These are phyloP conservation scores for Pichia sp. DNA, from an alignment of 1,139 yeast species.

Conservation along the genomic window DNA sequence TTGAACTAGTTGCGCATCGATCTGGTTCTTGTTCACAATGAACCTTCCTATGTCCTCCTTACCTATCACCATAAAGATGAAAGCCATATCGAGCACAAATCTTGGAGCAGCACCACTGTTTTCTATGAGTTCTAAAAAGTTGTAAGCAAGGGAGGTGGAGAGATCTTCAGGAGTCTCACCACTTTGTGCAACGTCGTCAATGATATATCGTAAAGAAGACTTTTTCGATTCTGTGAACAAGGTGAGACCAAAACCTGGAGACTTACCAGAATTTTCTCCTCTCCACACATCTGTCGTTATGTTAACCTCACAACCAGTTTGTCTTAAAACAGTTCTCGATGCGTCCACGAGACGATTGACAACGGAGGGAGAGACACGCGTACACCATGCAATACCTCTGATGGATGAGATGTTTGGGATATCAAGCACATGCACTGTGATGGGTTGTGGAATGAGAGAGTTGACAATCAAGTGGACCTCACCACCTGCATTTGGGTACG, in stretches of 20 bases:
- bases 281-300: constrained; percentile 96
- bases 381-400: constrained; percentile 92
- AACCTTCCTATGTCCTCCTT: constrained; percentile 94
- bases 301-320: constrained; percentile 83
- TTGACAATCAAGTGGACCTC: constrained; percentile 85
- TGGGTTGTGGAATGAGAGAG: constrained; percentile 75
- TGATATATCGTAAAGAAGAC: constrained; percentile 71
- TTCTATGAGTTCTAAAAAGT: constrained; percentile 67
- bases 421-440: constrained; percentile 80
- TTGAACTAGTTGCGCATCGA: constrained; percentile 62
- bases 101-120: constrained; percentile 70
- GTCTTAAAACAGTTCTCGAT: constrained; percentile 64
- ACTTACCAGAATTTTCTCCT: constrained; percentile 91
- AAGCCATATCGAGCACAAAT: constrained; percentile 59
- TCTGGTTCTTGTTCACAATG: constrained; percentile 59
- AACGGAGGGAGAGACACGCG: constrained; percentile 91
- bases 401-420: constrained; percentile 69
- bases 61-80: constrained; percentile 82
- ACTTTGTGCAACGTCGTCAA: constrained; percentile 74
- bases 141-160: constrained; percentile 69
- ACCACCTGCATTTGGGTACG: constrained; percentile 94
- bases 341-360: constrained; percentile 88
- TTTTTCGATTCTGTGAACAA: constrained; percentile 86
- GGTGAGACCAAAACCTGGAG: constrained; percentile 94
- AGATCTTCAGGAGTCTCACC: constrained; percentile 87